These are phyloP conservation scores for Aspergillus heteromorphus DNA, from an alignment of 495 filamentous ascomycete species.

Conservation along the genomic window DNA sequence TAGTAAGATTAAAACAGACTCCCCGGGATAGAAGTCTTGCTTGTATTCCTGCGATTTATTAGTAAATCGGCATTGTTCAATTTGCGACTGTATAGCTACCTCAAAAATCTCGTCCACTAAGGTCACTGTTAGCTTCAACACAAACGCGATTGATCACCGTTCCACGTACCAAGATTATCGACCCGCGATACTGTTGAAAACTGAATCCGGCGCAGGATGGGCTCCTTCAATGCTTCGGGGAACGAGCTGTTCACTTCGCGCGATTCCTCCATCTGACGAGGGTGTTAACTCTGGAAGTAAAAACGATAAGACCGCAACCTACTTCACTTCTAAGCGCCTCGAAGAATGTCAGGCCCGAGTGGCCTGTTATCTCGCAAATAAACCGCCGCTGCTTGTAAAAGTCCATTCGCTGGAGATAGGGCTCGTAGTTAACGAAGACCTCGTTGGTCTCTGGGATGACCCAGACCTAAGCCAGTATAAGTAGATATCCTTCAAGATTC, in stretches of 20 bases:
- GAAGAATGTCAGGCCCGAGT: constrained; percentile 89
- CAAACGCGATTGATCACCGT: neutral
- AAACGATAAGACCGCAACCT: constrained; percentile 24
- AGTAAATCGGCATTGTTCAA: neutral
- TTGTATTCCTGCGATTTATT: constrained; percentile 74
- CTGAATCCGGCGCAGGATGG: constrained; percentile 83
- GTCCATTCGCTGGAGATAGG: constrained; percentile 80
- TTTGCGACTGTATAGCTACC: constrained; percentile 28
- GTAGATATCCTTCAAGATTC: neutral
- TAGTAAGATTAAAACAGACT: constrained; percentile 70
- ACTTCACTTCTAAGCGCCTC: constrained; percentile 93
- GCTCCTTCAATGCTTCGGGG: constrained; percentile 85
- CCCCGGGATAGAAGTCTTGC: constrained; percentile 88
- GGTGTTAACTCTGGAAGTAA: neutral
- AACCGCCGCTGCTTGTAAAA: constrained; percentile 93
- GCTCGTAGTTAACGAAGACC: constrained; percentile 83
- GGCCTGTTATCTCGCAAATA: constrained; percentile 91
- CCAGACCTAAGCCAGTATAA: constrained; percentile 65
- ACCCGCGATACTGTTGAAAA: constrained; percentile 88
- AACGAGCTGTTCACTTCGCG: constrained; percentile 87
- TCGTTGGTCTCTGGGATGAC: constrained; percentile 85
- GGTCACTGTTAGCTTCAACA: constrained; percentile 20
- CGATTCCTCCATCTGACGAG: constrained; percentile 67
- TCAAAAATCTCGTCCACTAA: constrained; percentile 65
- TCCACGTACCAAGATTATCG: constrained; percentile 72